A percentile compares a stretch with the other conserved stretches of the same genome.
Conservation (phyloP, 2,329 filamentous ascomycete species). For the Aquanectria penicillioides region DNA sequence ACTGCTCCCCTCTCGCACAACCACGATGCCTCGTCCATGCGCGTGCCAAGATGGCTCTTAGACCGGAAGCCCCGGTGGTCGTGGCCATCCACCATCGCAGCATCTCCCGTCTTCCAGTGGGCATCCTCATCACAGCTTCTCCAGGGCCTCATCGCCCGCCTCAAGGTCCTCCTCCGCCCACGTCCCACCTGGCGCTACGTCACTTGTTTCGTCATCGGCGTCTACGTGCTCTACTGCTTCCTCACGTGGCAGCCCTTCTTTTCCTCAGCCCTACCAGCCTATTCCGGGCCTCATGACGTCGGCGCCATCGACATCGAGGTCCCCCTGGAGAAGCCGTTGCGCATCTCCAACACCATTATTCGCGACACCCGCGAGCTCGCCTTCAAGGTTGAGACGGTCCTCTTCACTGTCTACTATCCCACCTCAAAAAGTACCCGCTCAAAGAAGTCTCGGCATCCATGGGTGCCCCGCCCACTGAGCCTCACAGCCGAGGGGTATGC, state of each 20-base stretch:
- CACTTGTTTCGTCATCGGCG: conserved; percentile 37
- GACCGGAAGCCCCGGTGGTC: conserved; percentile 25
- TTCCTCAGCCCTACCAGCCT: conserved; percentile 54
- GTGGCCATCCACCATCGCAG: conserved; percentile 15
- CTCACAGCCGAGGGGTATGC: conserved; percentile 59
- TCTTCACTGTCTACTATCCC: conserved; percentile 63
- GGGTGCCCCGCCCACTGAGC: conserved; percentile 56
- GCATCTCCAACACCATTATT: conserved; percentile 47
- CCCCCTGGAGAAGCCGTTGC: conserved; percentile 46
- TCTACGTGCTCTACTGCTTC: conserved; percentile 53
- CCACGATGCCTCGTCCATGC: conserved; percentile 5
- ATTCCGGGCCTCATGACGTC: conserved; percentile 56
- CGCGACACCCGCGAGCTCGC: conserved; percentile 49
- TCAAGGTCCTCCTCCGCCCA: conserved; percentile 40
- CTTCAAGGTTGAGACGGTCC: conserved; percentile 57
- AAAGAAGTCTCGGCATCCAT: conserved; percentile 49
- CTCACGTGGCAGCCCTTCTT: conserved; percentile 54
- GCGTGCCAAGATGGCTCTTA: conserved; percentile 38
- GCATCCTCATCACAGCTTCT: conserved; percentile 23
- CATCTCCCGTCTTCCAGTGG: conserved; percentile 8
- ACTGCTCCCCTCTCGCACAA: conserved; percentile 5
- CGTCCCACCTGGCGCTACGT: conserved; percentile 49
- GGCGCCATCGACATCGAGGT: conserved; percentile 60
- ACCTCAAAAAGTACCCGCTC: conserved; percentile 42
- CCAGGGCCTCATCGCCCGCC: conserved; percentile 14